Evolutionary conservation across 306 rosid genomes (phyloP), one percentile per base, ranked within the genome.

Genomic region (Rosa persica): DNA sequence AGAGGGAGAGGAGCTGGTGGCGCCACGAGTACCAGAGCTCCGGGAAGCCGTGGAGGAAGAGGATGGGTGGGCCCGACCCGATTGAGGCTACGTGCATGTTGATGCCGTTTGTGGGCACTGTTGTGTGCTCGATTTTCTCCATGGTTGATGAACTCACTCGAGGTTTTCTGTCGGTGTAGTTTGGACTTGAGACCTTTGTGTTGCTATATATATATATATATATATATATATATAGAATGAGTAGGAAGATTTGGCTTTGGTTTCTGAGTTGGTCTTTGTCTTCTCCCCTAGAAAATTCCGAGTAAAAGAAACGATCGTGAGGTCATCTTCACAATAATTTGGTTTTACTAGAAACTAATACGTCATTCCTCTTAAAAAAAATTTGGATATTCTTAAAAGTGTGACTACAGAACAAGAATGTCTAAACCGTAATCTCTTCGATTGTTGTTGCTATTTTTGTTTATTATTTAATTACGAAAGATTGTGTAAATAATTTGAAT

Each of bases 1-100:
- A 83, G 27, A 91, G 90, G 8, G 79, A 79, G 27, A 91, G 87
- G 15, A 91, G 94, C 81, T 89, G 97, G 54, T 91, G 91, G 17
- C 97, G 97, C 95, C 95, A 90, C 0, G 88, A n/a, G 48, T 90
- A 88, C 95, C 95, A 90, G 2, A 90, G 92, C 78, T 86, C 92
- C 0, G 95, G 95, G 85, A 90, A 90, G 30, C 92, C 95, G 48
- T 90, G 92, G 27, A 90, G 89, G 67, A 91, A 84, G 44, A 91
- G 90, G 4, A 91, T 66, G 0, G 65, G 85, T 16, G 97, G 92
- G 20, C 97, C 92, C 0, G 89, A 79, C 20, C 93, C 97, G 4
- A 89, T 85, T 11, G 94, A 82, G 17, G 94, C 94, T 12, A 91
- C 70, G 83, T 91, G 97, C 88, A 91, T 89, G 12, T 79, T 85